These are phyloP conservation scores for Inga leiocalycina DNA, from an alignment of 306 rosid species.

Conservation along the genomic window DNA sequence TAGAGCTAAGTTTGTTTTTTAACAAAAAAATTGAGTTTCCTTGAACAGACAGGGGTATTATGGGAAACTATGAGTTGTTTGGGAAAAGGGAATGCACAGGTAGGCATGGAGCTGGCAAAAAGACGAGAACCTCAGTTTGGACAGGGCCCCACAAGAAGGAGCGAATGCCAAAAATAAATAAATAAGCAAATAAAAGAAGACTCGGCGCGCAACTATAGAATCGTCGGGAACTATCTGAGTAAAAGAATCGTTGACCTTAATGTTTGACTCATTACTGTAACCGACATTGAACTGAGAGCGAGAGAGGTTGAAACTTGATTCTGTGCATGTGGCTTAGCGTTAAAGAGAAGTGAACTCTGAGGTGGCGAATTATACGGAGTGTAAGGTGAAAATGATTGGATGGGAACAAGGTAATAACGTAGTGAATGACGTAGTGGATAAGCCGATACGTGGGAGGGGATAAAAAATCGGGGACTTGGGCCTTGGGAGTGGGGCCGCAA, in stretches of 20 bases:
- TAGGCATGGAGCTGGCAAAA: conserved; percentile 50
- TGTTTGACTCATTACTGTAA: not conserved
- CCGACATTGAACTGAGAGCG: conserved; percentile 20
- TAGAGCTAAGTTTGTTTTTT: too few relatives aligned
- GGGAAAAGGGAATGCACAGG: conserved; percentile 28
- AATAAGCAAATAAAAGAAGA: not conserved
- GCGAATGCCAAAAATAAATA: not conserved
- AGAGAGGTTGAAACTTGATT: not conserved
- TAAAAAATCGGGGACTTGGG: not conserved
- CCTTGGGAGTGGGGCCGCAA: conserved; percentile 34
- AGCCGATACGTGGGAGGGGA: not conserved
- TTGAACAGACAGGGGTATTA: not conserved
- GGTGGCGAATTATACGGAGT: not conserved
- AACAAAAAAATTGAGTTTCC: not conserved
- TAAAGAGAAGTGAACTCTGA: not conserved
- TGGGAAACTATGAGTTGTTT: not conserved
- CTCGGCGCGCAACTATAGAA: not conserved
- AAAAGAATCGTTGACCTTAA: conserved; percentile 30
- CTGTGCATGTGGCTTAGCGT: not conserved
- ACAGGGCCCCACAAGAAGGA: conserved; percentile 41
- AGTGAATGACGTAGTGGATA: not conserved
- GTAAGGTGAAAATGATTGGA: not conserved
- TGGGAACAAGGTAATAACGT: not conserved
- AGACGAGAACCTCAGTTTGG: conserved; percentile 3
- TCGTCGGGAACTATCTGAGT: not conserved